phyloP scores from a whole-genome alignment of 2,329 filamentous ascomycete species.

The Aspergillus calidoustus region DNA sequence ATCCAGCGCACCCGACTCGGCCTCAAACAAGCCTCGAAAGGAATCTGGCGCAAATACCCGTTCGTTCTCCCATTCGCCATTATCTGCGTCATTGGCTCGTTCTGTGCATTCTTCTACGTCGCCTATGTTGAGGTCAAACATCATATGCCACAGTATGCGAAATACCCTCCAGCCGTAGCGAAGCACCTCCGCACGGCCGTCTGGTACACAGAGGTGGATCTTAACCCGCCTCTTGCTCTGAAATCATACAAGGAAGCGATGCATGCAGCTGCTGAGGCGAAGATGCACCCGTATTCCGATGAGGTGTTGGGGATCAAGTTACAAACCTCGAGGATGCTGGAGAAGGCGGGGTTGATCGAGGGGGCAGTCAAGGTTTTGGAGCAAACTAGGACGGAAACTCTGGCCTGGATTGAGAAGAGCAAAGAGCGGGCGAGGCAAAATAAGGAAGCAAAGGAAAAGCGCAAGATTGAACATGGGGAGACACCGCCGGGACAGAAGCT shows the following conservation, averaged over 20 bases:
- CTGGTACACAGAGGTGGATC: slow-evolving; percentile 79
- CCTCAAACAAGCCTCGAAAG: slow-evolving; percentile 42
- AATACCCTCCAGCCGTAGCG: slow-evolving; percentile 51
- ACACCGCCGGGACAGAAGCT: slow-evolving; percentile 25
- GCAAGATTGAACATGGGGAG: slow-evolving; percentile 9
- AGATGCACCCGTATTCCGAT: slow-evolving; percentile 86
- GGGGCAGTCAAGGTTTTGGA: slow-evolving; percentile 78
- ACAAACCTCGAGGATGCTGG: slow-evolving; percentile 77
- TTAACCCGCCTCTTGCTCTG: slow-evolving; percentile 76
- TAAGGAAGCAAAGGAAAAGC: slow-evolving; percentile 22
- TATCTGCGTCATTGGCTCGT: slow-evolving; percentile 41
- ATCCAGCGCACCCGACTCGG: slow-evolving; percentile 37
- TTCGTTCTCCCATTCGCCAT: slow-evolving; percentile 48
- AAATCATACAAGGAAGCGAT: slow-evolving; percentile 84
- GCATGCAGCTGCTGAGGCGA: slow-evolving; percentile 70
- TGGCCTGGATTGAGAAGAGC: slow-evolving; percentile 46
- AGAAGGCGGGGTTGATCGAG: slow-evolving; percentile 72
- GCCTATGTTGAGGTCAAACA: slow-evolving; percentile 50
- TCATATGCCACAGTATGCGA: slow-evolving; percentile 46
- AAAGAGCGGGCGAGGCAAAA: slow-evolving; percentile 17
- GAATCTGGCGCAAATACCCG: slow-evolving; percentile 50
- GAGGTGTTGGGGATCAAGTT: slow-evolving; percentile 90
- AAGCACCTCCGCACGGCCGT: slow-evolving; percentile 77
- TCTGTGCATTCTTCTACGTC: slow-evolving; percentile 44
- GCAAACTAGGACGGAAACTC: slow-evolving; percentile 71